Evolutionary conservation across 1,139 yeast genomes (phyloP).

Genomic region (Geotrichum australiense): DNA sequence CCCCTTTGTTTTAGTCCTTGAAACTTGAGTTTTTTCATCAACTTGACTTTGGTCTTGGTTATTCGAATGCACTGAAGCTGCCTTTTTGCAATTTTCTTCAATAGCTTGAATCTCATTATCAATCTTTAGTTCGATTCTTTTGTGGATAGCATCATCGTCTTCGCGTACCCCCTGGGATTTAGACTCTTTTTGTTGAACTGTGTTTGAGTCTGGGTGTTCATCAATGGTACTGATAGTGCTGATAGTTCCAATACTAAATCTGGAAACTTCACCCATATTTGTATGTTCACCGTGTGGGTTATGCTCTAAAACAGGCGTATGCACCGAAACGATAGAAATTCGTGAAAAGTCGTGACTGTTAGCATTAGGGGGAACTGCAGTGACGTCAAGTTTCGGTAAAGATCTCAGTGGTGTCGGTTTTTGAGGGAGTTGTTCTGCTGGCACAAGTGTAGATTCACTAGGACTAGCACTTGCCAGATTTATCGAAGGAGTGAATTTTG

Average conservation of each 20-base stretch:
- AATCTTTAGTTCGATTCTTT: conserved; percentile 2
- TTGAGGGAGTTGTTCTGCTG: too few relatives aligned
- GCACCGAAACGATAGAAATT: conserved; percentile 12
- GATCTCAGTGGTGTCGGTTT: too few relatives aligned
- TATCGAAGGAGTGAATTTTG: background rate
- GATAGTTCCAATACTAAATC: background rate
- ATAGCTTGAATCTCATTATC: conserved; percentile 8
- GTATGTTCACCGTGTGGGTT: conserved; percentile 7
- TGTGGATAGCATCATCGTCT: conserved; percentile 12
- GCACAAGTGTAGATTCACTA: conserved; percentile 1
- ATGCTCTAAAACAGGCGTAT: conserved; percentile 8
- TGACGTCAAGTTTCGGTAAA: conserved; percentile 1
- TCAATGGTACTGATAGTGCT: conserved; percentile 4
- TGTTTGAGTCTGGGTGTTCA: too few relatives aligned
- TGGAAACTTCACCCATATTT: conserved; percentile 1
- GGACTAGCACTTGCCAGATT: background rate
- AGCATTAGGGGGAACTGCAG: too few relatives aligned
- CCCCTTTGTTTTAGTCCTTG: conserved; percentile 3
- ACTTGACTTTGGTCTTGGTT: background rate
- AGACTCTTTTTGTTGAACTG: background rate
- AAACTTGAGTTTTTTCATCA: background rate
- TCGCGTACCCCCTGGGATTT: conserved; percentile 6
- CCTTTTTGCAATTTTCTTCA: background rate
- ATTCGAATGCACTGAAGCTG: background rate
- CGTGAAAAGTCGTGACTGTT: conserved; percentile 3